Evolutionary conservation across 371 early-diverging fungal genomes (phyloP).

Genomic region (Fennellomyces sp.): DNA sequence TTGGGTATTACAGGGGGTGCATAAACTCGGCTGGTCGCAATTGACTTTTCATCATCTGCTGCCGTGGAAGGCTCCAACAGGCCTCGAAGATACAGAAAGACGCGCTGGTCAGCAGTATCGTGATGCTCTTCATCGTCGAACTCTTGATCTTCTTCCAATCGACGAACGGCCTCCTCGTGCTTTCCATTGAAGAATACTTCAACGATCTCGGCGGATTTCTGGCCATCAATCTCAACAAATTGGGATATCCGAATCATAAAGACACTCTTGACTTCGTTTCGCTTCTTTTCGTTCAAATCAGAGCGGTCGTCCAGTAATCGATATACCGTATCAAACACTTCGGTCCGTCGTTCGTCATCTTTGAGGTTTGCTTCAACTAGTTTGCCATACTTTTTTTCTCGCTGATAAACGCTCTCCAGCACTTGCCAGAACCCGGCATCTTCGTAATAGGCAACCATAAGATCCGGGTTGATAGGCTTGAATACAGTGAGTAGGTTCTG

Average conservation of each 20-base stretch:
- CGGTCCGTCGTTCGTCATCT: conserved; percentile 59
- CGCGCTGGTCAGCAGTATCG: conserved; percentile 47
- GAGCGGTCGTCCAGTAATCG: conserved; percentile 49
- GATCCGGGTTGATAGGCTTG: conserved; percentile 59
- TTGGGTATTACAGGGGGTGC: neutral
- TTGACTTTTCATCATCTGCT: neutral
- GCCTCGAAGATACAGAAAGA: conserved; percentile 70
- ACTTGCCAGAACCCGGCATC: conserved; percentile 76
- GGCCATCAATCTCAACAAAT: conserved; percentile 73
- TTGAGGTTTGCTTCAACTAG: conserved; percentile 70
- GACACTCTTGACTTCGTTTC: conserved; percentile 58
- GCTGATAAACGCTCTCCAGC: conserved; percentile 66
- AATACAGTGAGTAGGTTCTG: conserved; percentile 66
- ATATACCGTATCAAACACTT: conserved; percentile 64
- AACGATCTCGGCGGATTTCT: conserved; percentile 64
- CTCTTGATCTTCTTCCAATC: conserved; percentile 56
- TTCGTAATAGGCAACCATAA: conserved; percentile 62
- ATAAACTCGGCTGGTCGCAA: neutral
- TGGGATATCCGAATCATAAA: conserved; percentile 66
- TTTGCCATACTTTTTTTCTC: conserved; percentile 65
- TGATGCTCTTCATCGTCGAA: conserved; percentile 51
- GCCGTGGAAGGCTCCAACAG: conserved; percentile 57
- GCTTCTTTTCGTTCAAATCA: conserved; percentile 58
- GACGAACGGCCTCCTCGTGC: conserved; percentile 60
- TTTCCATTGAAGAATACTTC: conserved; percentile 63